These are phyloP conservation scores for Penicillium sp. DNA, from an alignment of 2,329 filamentous ascomycete genomes.

Conservation along the genomic window DNA sequence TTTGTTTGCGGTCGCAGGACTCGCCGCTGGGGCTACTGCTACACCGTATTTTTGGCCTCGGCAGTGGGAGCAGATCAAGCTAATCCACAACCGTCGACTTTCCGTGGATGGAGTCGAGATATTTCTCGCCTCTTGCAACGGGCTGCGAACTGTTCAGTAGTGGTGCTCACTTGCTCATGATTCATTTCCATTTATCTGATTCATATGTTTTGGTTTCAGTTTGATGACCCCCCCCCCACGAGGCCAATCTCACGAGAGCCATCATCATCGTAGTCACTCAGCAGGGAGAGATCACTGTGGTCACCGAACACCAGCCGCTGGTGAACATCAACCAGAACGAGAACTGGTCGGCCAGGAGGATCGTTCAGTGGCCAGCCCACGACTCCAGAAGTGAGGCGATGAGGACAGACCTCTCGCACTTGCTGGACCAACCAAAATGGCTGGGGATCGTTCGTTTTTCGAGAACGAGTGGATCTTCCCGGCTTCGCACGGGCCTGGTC, in stretches of 20 bases:
- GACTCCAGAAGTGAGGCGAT: constrained; percentile 35
- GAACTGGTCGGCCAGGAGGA: neutral
- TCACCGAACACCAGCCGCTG: neutral
- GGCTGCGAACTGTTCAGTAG: neutral
- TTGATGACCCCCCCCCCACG: constrained; percentile 12
- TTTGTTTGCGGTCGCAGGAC: constrained; percentile 2
- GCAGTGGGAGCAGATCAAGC: neutral
- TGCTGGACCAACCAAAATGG: constrained; percentile 24
- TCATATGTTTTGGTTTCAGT: too few species aligned
- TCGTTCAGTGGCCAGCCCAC: constrained; percentile 1
- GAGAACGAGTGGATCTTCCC: constrained; percentile 30
- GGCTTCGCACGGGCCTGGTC: constrained; percentile 20
- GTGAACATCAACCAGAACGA: neutral
- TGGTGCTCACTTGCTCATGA: neutral
- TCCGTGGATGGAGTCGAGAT: neutral
- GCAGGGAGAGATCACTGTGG: neutral
- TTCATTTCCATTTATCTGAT: neutral
- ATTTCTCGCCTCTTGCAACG: too few species aligned
- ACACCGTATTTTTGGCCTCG: constrained; percentile 11
- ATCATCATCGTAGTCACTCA: neutral
- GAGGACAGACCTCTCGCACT: constrained; percentile 3
- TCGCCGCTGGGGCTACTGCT: neutral
- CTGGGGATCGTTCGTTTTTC: constrained; percentile 21
- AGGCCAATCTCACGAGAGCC: neutral
- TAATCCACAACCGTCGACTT: neutral